Conservation (phyloP, 73 alveolate species). For the Symbiodinium natans region DNA sequence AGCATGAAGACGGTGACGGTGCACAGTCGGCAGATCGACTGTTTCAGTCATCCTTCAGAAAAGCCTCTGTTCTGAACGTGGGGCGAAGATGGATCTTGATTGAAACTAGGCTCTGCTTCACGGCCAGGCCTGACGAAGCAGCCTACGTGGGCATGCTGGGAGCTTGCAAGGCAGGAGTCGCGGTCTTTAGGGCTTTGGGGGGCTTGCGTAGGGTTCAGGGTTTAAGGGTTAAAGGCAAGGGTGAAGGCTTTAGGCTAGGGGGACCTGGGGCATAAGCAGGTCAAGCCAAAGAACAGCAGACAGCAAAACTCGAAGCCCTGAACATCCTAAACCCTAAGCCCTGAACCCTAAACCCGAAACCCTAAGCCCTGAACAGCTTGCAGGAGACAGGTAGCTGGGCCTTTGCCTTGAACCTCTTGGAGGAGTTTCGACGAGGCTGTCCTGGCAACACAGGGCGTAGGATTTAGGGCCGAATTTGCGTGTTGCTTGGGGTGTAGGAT, state of each 20-base stretch:
- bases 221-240: neutral
- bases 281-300: neutral
- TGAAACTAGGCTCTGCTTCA: no score
- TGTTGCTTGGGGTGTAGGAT: neutral
- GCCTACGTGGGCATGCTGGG: slow-evolving; percentile 58
- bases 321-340: no score
- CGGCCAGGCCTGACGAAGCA: slow-evolving; percentile 35
- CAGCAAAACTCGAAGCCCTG: no score
- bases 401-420: neutral
- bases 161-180: slow-evolving; percentile 30
- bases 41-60: no score
- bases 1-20: no score
- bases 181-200: no score
- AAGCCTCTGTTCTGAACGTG: no score
- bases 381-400: neutral
- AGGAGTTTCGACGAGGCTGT: neutral
- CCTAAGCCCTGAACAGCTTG: neutral
- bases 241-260: neutral
- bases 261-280: neutral
- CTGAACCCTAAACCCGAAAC: no score
- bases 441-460: no score
- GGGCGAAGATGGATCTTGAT: no score
- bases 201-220: neutral
- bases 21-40: no score
- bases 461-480: neutral